These are phyloP conservation scores for Colletotrichum gigasporum DNA, from an alignment of 2,329 filamentous ascomycete genomes.

Conservation along the genomic window DNA sequence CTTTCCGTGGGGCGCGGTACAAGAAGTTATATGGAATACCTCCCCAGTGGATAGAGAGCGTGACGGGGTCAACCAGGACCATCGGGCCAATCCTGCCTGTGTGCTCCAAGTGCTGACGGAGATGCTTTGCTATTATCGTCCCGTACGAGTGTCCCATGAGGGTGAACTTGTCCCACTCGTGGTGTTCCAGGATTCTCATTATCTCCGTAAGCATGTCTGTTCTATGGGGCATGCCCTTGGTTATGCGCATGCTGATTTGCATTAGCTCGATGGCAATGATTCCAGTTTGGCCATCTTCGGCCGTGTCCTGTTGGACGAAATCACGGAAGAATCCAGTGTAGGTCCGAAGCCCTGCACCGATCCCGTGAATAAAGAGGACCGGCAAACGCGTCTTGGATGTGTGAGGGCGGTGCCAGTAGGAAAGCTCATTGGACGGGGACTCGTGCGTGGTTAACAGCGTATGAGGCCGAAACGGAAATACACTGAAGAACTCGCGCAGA, in stretches of 20 bases:
- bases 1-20: conserved; percentile 56
- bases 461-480: conserved; percentile 63
- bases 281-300: conserved; percentile 50
- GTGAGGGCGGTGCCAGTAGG: conserved; percentile 70
- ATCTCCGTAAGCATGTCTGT: not conserved
- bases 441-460: conserved; percentile 51
- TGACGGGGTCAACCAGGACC: conserved; percentile 68
- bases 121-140: conserved; percentile 63
- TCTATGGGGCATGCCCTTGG: conserved; percentile 35
- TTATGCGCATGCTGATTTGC: conserved; percentile 66
- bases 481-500: conserved; percentile 48
- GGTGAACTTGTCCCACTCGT: not conserved
- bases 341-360: conserved; percentile 61
- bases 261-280: conserved; percentile 68
- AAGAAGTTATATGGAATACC: conserved; percentile 76
- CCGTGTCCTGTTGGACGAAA: conserved; percentile 44
- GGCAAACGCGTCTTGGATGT: conserved; percentile 65
- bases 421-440: conserved; percentile 57
- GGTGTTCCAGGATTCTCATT: not conserved
- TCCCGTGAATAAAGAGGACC: conserved; percentile 70
- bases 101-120: conserved; percentile 49
- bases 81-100: conserved; percentile 54
- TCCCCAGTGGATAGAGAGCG: conserved; percentile 72
- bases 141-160: conserved; percentile 49
- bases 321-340: conserved; percentile 59